These are phyloP conservation scores for Trichosporon sp. DNA, from an alignment of 1,284 basidiomycete genomes.

Conservation along the genomic window DNA sequence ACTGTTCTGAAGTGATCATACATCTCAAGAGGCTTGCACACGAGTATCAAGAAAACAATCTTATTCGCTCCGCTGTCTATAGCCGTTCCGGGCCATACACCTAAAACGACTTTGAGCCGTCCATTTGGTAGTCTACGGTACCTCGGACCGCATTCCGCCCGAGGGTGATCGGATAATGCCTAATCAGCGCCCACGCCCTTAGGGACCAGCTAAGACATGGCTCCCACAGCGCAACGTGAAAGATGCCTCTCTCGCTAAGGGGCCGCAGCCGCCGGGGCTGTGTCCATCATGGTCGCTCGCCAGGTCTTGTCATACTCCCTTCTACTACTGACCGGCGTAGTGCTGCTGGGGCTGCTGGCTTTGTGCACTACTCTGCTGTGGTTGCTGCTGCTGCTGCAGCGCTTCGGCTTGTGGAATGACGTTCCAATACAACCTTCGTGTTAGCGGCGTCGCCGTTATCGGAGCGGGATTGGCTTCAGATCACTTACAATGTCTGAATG, in stretches of 20 bases:
- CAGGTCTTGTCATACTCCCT: not conserved
- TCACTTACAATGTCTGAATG: conserved; percentile 19
- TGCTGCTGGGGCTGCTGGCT: not conserved
- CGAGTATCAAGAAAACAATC: not conserved
- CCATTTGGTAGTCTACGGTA: not conserved
- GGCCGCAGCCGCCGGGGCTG: not conserved
- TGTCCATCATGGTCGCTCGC: not conserved
- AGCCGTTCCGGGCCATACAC: not conserved
- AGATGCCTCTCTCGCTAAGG: not conserved
- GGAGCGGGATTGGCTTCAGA: not conserved
- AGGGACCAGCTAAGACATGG: not conserved
- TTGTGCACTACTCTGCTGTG: not conserved
- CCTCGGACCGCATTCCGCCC: not conserved
- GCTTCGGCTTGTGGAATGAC: conserved; percentile 14
- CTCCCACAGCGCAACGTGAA: not conserved
- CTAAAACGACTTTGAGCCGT: not conserved
- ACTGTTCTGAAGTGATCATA: not conserved
- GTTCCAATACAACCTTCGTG: conserved; percentile 19
- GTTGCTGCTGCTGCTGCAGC: not conserved
- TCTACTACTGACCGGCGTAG: not conserved
- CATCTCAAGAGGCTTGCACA: not conserved
- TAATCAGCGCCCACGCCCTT: not conserved
- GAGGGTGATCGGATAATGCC: not conserved
- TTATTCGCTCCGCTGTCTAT: not conserved
- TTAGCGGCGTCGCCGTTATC: conserved; percentile 7